Base-by-base conservation (phyloP, 495 filamentous ascomycete species). In the Penicillium goetzii region DNA sequence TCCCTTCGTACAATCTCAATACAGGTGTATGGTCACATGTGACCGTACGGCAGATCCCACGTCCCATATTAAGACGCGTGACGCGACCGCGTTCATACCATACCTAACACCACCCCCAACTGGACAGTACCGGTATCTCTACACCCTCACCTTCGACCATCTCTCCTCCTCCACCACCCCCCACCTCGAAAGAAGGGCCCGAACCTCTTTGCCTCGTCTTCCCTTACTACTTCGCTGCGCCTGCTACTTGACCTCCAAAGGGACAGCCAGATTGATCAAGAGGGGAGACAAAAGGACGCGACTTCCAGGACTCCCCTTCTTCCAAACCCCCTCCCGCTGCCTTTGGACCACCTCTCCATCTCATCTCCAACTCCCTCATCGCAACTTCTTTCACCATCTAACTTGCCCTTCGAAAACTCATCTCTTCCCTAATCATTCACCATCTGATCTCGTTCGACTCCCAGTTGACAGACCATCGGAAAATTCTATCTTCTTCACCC, bases 81-180 rank as follows among this genome's bases (percentile, higher is more conserved):
- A 72, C 69, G 69, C 67, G 70, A 55, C 26, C 59, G 67, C 59
- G 64, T 61, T 10, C 17, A 63, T 71, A 77, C 76, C 68, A 76
- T 76, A 74, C 68, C 26, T 60, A 25, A 68, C 68, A 1, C 5
- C 19, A 2, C 7, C 19, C 10, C 19, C 19, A 23, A 47, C 43
- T 47, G 43, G 43, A 5, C 43, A 47, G 43, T 47, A 47, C 57
- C 5, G 41, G 41, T 68, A 68, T 69, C 63, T 62, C 64, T 51
- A n/a, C 45, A 34, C 52, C 17, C 51, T 52, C 55, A 32, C 63
- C 64, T 25, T 59, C 54, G 23, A 55, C 52, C n/a, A 14, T 67
- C 58, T 62, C 68, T 63, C 59, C 63, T 67, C 70, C 65, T 74
- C 69, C 33, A 32, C 45, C 50, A 41, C 56, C 56, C 65, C 61